Evolutionary conservation across 768 basidiomycete genomes (phyloP), one percentile per base, ranked within the genome.

Genomic region (Amylocystis lapponica): DNA sequence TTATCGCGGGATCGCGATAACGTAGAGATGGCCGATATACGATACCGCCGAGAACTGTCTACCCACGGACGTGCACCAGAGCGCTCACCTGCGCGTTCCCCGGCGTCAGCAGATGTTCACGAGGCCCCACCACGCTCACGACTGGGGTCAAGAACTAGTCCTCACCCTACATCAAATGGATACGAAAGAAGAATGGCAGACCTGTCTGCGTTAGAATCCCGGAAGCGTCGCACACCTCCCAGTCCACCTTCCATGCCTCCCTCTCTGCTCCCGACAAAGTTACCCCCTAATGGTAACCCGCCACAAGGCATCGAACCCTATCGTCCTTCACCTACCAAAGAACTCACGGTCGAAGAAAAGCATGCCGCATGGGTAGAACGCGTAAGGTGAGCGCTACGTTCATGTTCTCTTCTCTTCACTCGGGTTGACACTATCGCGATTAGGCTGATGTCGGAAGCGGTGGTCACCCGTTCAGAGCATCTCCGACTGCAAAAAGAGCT

Each of bases 301-400:
- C 11, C 20, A 21, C 2, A n/a, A 37, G 3, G 22, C 2, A 8
- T n/a, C 10, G 25, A 11, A 8, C 12, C 25, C 19, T 33, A 31
- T 14, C 35, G 38, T 2, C 22, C 40, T 19, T 13, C 25, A 19
- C 43, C 42, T 9, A 45, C 29, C 22, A 60, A 58, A 36, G 58
- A 52, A 10, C 30, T 60, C 16, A 56, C 67, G n/a, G 26, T 56
- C 17, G 66, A 65, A 3, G 67, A 72, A 38, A 68, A 64, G 36
- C 58, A 57, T n/a, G 50, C 45, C 20, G 52, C 61, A 32, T 72
- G 70, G 70, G 56, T 63, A 27, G 60, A 65, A 27, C 68, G 70
- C 21, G 58, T 73, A 27, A 62, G 64, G 70, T 72, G 48, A 34
- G 70, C n/a, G n/a, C n/a, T 50, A 33, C 31, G 45, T n/a, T 52